Evolutionary conservation across 2,329 filamentous ascomycete species (phyloP).

Genomic region (Corinectria fuckeliana): DNA sequence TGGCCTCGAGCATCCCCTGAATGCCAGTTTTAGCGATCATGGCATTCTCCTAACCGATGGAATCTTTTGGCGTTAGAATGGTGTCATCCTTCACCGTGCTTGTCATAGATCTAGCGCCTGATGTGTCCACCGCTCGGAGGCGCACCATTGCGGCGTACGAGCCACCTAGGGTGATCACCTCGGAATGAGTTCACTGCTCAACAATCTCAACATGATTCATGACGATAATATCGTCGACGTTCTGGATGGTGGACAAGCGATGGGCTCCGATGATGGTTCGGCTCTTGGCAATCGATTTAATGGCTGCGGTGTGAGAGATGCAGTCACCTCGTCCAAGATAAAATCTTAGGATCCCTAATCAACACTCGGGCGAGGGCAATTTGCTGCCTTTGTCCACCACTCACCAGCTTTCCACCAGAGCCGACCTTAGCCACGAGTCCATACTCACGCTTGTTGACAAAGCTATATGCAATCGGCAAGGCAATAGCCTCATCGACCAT

Average conservation of each 20-base stretch:
- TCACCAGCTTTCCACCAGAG: slow-evolving; percentile 59
- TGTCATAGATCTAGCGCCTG: slow-evolving; percentile 39
- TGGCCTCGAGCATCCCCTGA: slow-evolving; percentile 45
- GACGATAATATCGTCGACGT: slow-evolving; percentile 72
- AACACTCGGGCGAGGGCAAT: slow-evolving; percentile 65
- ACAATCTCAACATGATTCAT: slow-evolving; percentile 65
- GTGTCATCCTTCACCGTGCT: slow-evolving; percentile 48
- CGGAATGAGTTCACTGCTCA: slow-evolving; percentile 69
- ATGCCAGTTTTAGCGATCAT: slow-evolving; percentile 43
- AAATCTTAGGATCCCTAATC: slow-evolving; percentile 63
- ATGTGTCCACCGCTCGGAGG: slow-evolving; percentile 47
- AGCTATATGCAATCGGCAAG: slow-evolving; percentile 65
- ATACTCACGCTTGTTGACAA: slow-evolving; percentile 60
- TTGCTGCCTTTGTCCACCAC: slow-evolving; percentile 66
- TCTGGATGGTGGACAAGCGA: slow-evolving; percentile 65
- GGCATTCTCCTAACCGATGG: slow-evolving; percentile 41
- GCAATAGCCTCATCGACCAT: slow-evolving; percentile 58
- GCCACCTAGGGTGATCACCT: slow-evolving; percentile 58
- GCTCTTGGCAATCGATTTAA: slow-evolving; percentile 54
- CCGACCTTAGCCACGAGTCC: slow-evolving; percentile 63
- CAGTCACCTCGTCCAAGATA: slow-evolving; percentile 68
- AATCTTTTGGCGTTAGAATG: slow-evolving; percentile 48
- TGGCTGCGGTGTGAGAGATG: slow-evolving; percentile 58
- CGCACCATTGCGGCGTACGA: slow-evolving; percentile 61
- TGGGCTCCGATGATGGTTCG: slow-evolving; percentile 72